Percentiles rank a stretch among this genome's conserved stretches.
phyloP scores from a whole-genome alignment of 2,329 filamentous ascomycete species.

The Tolypocladium amazonense region DNA sequence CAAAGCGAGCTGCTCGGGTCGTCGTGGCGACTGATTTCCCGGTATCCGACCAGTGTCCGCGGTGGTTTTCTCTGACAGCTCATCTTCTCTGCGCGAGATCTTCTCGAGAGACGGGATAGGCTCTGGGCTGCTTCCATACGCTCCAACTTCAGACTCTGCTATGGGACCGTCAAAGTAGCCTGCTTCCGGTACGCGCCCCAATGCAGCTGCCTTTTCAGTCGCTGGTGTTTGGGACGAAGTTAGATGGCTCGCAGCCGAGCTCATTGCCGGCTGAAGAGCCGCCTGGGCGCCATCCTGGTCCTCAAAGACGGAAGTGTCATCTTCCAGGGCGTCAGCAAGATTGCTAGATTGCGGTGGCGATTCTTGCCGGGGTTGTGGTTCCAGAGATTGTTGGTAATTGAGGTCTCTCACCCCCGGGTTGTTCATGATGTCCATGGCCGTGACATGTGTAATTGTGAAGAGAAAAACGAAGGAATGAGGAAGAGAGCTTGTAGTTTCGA shows the following conservation, averaged over 20 bases:
- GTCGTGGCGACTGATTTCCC: neutral
- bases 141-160: slow-evolving; percentile 7
- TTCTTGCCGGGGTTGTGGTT: neutral
- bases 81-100: neutral
- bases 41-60: neutral
- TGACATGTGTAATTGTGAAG: neutral
- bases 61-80: neutral
- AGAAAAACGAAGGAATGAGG: neutral
- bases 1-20: slow-evolving; percentile 4
- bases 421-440: neutral
- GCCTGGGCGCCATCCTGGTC: slow-evolving; percentile 48
- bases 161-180: slow-evolving; percentile 8
- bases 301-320: slow-evolving; percentile 15
- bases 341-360: neutral
- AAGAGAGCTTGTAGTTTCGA: neutral
- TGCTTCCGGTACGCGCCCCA: slow-evolving; percentile 29
- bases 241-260: slow-evolving; percentile 43
- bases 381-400: neutral
- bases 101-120: slow-evolving; percentile 9
- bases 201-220: slow-evolving; percentile 45
- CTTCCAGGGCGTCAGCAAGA: slow-evolving; percentile 5
- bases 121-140: slow-evolving; percentile 11
- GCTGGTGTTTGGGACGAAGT: slow-evolving; percentile 44
- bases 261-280: slow-evolving; percentile 49
- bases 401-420: neutral